phyloP scores from a whole-genome alignment of 2,329 filamentous ascomycete genomes.

The Stachybotrys elegans region DNA sequence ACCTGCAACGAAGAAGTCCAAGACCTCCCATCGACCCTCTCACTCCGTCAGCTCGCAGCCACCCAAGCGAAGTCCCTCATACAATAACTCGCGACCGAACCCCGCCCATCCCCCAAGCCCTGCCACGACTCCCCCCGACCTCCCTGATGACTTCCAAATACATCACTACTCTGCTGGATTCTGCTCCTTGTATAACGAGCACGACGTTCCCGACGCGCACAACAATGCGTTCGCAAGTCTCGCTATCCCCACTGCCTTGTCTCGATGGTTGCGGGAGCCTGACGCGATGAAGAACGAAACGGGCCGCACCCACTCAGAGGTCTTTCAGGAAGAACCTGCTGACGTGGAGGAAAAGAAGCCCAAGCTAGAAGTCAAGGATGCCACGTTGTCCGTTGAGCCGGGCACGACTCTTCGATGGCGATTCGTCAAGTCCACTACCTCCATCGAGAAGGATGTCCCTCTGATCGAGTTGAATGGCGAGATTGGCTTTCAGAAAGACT shows the following conservation, averaged over 20 bases:
- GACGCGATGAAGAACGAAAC: conserved; percentile 63
- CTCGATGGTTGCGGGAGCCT: conserved; percentile 72
- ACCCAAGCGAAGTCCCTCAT: conserved; percentile 59
- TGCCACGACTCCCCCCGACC: conserved; percentile 66
- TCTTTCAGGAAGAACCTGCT: conserved; percentile 55
- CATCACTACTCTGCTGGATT: conserved; percentile 74
- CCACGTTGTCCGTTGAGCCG: conserved; percentile 25
- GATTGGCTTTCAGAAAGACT: conserved; percentile 68
- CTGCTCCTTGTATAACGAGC: conserved; percentile 65
- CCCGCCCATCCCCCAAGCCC: conserved; percentile 64
- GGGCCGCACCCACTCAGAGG: conserved; percentile 59
- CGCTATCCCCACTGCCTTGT: conserved; percentile 67
- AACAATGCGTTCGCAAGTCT: conserved; percentile 78
- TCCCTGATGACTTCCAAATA: conserved; percentile 56
- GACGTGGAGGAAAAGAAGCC: conserved; percentile 38
- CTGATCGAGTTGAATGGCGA: conserved; percentile 72
- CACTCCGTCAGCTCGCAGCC: conserved; percentile 69
- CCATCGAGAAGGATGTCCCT: conserved; percentile 52
- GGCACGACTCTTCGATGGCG: conserved; percentile 59
- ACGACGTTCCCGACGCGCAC: conserved; percentile 52
- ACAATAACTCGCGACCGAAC: conserved; percentile 58
- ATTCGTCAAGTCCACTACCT: conserved; percentile 47
- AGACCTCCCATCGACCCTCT: conserved; percentile 74
- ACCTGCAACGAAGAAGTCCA: conserved; percentile 70
- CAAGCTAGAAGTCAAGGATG: conserved; percentile 46